Conservation (phyloP, 1,284 basidiomycete genomes). For the Ganoderma lingzhi region DNA sequence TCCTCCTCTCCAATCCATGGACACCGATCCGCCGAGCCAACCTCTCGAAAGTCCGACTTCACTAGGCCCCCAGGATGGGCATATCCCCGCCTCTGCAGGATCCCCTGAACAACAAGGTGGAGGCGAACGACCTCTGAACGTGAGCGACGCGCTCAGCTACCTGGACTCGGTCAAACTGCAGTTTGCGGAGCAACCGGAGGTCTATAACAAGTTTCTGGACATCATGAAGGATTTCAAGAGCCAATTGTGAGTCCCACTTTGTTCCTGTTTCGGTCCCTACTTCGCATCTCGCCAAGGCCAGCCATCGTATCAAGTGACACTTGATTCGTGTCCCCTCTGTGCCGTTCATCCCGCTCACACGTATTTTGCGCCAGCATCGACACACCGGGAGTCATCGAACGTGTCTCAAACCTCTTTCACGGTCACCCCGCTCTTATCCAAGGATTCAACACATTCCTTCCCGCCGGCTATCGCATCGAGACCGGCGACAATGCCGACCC, state of each 20-base stretch:
- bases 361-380: conserved; percentile 74
- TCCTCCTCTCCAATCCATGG: conserved; percentile 5
- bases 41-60: conserved; percentile 6
- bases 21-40: background rate
- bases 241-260: conserved; percentile 68
- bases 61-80: background rate
- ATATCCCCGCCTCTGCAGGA: background rate
- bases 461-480: conserved; percentile 94
- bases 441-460: conserved; percentile 98
- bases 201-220: conserved; percentile 95
- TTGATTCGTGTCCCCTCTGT: background rate
- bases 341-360: background rate
- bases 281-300: background rate
- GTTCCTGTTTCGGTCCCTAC: background rate
- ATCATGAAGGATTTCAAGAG: conserved; percentile 99
- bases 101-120: conserved; percentile 1
- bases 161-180: conserved; percentile 93
- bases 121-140: conserved; percentile 68
- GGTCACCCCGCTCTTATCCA: conserved; percentile 93
- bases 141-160: conserved; percentile 93
- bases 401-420: conserved; percentile 92
- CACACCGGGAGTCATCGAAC: conserved; percentile 95
- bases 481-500: conserved; percentile 63
- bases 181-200: conserved; percentile 88
- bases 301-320: background rate